Base-by-base conservation (phyloP, 1,139 yeast genomes). In the Kurtzmaniella quercitrusa region DNA sequence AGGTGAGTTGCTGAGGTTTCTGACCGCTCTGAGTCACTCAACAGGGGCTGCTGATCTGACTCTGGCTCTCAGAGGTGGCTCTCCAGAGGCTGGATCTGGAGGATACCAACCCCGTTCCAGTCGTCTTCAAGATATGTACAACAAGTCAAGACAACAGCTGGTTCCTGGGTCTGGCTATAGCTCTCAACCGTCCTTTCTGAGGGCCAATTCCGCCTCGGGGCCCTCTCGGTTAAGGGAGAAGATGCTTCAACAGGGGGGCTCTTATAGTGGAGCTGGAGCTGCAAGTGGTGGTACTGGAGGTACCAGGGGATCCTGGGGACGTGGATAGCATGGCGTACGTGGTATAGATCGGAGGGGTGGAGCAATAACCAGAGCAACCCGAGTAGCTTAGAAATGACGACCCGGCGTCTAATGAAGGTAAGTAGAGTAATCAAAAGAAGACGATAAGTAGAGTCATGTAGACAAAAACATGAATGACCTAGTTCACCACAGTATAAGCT, bases 91-190 rank as follows among this genome's bases (percentile, higher is more conserved):
- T 19, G n/a, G 27, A n/a, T 36, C 38, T 8, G 38, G 38, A 5
- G 65, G 66, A 48, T 58, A 65, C 17, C 68, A 71, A 9, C 58
- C 75, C 41, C 57, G 69, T 2, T 58, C 68, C 9, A 66, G 73
- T 46, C 56, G 70, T 38, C 61, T 73, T 41, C 71, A 68, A 51
- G 76, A 69, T 42, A 58, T 73, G 68, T 66, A 72, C 52, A 66
- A 71, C 48, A 65, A 63, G 49, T 68, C 75, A n/a, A 58, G 75
- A 39, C 75, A 70, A 48, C 72, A 70, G 43, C 55, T 66, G n/a
- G 51, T 62, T 2, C 71, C 72, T 0, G 71, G 70, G 5, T 57
- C 65, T 12, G 67, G 68, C 2, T 65, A 68, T 47, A 61, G 52
- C 46, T 49, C 63, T 1, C 62, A 54, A 40, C 52, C 57, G 9